Evolutionary conservation across 129 eudicot genomes (phyloP), one percentile per base, ranked within the genome.

Genomic region (Tanacetum coccineum): DNA sequence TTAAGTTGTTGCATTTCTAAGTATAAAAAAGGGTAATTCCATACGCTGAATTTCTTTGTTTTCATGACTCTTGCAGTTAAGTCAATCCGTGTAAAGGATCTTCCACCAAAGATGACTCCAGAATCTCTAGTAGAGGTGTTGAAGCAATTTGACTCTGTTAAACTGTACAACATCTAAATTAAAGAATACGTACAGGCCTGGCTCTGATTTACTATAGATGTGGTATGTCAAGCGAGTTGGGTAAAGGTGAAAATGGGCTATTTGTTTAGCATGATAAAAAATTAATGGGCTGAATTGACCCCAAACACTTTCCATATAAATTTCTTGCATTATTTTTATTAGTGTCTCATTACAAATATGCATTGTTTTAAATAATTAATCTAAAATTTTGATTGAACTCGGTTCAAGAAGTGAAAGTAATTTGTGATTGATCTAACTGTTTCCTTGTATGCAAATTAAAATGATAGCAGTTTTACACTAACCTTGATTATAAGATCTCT

Each of bases 401-500:
- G 4, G 39, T 68, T 18, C 26, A 10, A 1, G 47, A 17, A 26
- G 26, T 12, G n/a, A n/a, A n/a, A n/a, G n/a, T n/a, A n/a, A n/a
- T 51, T 12, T 58, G 10, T 59, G 4, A 13, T 64, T 45, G 15
- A 20, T 19, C 30, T 1, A 56, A 40, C 66, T 7, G 19, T 32
- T 9, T 61, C 13, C 44, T 17, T 61, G 3, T 0, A n/a, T n/a
- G n/a, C n/a, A n/a, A n/a, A n/a, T n/a, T n/a, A n/a, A n/a, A n/a
- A n/a, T n/a, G 1, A 18, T 49, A 18, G n/a, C 21, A 17, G 40
- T 67, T 70, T 28, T 51, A 30, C 22, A 52, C 75, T 32, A 40
- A 62, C 82, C 82, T 72, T 78, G 82, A 68, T 78, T 72, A 15
- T 61, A 32, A 57, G 55, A 25, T 66, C 52, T 78, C 64, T 78